Evolutionary conservation across 1,284 basidiomycete genomes (phyloP), one percentile per base, ranked within the genome.

Genomic region (Ganoderma boninense): DNA sequence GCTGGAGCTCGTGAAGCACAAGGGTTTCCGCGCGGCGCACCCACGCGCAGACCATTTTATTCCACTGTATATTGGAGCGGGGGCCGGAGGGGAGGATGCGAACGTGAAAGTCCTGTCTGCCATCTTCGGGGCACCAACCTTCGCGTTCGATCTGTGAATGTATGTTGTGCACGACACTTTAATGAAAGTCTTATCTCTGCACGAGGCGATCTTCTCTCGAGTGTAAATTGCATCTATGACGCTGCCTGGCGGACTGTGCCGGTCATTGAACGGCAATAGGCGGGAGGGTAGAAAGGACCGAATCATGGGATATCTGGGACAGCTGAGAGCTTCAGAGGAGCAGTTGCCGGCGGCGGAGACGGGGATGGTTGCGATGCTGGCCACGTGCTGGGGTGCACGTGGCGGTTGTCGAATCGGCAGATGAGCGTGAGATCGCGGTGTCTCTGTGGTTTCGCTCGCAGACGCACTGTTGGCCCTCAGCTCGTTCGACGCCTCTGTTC

Each of bases 11-110:
- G 83, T 83, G 11, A 82, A 82, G 56, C 91, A 93, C 74, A 76
- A 80, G 18, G 89, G 87, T 14, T 94, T 93, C 83, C 84, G 90
- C 3, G 76, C 83, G 3, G 86, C 89, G 29, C 91, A 94, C 74
- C 92, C 92, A 3, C 83, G 90, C 7, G 89, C 89, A 75, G 92
- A 94, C 29, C 92, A 94, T 74, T 92, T 92, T 77, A 84, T 93
- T 23, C 92, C 92, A 13, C 75, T 94, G 29, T 94, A 93, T 78
- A 83, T 92, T 52, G 92, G 89, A 5, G 90, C 88, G 29, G 92
- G 92, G 11, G 92, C 91, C n/a, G 91, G 90, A 5, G 90, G 89
- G 67, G 84, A 82, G 8, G 57, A 69, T 40, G 88, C 88, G 16
- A 79, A 82, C 35, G 84, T 84, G 14, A 83, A 79, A 74, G 83